Evolutionary conservation across 306 rosid genomes (phyloP).

Genomic region (Cyclanthera cordifolia): DNA sequence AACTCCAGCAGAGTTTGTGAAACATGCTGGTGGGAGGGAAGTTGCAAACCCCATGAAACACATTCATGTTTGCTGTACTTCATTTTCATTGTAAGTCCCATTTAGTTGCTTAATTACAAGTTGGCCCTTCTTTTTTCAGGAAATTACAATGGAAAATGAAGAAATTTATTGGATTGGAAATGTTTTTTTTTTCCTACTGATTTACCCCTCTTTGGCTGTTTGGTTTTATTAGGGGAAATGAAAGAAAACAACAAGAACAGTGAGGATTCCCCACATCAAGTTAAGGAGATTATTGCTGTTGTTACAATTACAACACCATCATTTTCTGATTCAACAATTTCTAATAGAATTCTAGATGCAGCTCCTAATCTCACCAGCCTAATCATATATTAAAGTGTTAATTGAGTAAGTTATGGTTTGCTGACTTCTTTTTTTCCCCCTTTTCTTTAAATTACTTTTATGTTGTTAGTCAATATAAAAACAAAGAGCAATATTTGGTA

Average conservation of each 20-base stretch:
- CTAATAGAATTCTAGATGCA: background rate
- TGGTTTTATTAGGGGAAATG: background rate
- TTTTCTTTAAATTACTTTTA: too few relatives aligned
- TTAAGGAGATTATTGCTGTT: slow-evolving; percentile 4
- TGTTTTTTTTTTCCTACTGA: background rate
- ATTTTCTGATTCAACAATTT: background rate
- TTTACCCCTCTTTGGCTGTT: background rate
- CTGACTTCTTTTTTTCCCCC: too few relatives aligned
- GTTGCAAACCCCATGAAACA: slow-evolving; percentile 52
- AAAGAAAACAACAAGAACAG: slow-evolving; percentile 1
- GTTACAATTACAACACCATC: background rate
- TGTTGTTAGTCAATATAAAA: too few relatives aligned
- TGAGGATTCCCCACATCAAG: background rate
- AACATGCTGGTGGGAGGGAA: slow-evolving; percentile 46
- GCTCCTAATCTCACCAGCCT: background rate
- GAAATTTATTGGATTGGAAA: background rate
- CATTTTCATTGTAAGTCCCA: slow-evolving; percentile 17
- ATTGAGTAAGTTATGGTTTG: background rate
- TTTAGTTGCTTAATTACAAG: background rate
- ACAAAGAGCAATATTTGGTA: too few relatives aligned
- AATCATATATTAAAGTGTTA: background rate
- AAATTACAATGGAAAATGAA: background rate
- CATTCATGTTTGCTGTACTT: slow-evolving; percentile 30
- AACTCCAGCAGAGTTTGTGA: slow-evolving; percentile 54
- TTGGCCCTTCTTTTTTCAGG: slow-evolving; percentile 4